Evolutionary conservation across 148 eudicot genomes (phyloP), one percentile per base, ranked within the genome.

Genomic region (Mesembryanthemum crystallinum): DNA sequence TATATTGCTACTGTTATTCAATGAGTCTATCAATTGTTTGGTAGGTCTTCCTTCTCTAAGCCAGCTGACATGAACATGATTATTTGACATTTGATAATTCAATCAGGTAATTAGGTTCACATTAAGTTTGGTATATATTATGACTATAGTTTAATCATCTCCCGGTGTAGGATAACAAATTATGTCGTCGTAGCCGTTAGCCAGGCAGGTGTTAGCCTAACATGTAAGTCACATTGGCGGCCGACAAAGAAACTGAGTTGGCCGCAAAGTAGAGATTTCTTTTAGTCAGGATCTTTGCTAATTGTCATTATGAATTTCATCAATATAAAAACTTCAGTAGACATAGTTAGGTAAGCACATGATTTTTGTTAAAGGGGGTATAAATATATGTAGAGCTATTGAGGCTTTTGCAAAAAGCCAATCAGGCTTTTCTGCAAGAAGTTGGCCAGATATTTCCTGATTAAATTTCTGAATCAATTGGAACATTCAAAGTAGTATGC

Each of bases 171-270:
- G 29, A 52, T 75, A 42, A 67, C 64, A 62, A 52, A n/a, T n/a
- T n/a, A n/a, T 63, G 54, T 57, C 51, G 79, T 76, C 76, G 54
- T 75, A 23, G 59, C 3, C 57, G n/a, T 1, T 3, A 24, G 75
- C 59, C 64, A 63, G 65, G 58, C 65, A 55, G 66, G 67, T 55
- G 14, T 42, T 75, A 25, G 39, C 28, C 69, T 58, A 57, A 57
- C 71, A 64, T 66, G 32, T 75, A 30, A 76, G 67, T 58, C 43
- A 72, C 76, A 76, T n/a, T 51, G 67, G 66, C 76, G 67, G 83
- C 83, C 73, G 79, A 66, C 76, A 58, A 71, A 66, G 54, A 32
- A 33, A 45, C 58, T 69, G 71, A 71, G 80, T 67, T 59, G 76
- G 80, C 77, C 69, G 72, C 69, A 72, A 80, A 75, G 39, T 72